Percentiles rank a stretch among this genome's conserved stretches.
Evolutionary conservation across 2,329 filamentous ascomycete species (phyloP).

Genomic region (Penicillium frequentans): DNA sequence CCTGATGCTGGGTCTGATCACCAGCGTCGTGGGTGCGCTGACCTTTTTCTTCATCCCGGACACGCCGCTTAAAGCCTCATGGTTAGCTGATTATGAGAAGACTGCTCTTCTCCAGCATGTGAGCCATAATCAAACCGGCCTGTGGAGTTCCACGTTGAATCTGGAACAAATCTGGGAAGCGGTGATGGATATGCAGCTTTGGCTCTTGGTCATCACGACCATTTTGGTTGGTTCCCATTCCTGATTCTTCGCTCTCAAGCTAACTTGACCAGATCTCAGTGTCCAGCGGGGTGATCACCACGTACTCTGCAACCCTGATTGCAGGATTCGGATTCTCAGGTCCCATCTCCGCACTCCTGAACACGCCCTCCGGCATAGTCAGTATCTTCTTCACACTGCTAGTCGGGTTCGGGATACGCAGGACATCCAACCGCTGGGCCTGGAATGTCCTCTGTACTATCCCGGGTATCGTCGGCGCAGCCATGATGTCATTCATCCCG

Average conservation of each 20-base stretch:
- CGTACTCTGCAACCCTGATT: constrained; percentile 46
- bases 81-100: constrained; percentile 36
- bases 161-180: constrained; percentile 49
- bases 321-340: constrained; percentile 44
- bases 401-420: constrained; percentile 42
- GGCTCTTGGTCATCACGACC: constrained; percentile 39
- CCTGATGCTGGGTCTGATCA: constrained; percentile 50
- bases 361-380: constrained; percentile 45
- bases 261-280: constrained; percentile 31
- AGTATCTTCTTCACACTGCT: constrained; percentile 43
- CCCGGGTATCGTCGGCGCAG: constrained; percentile 49
- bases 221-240: constrained; percentile 9
- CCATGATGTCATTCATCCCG: constrained; percentile 36
- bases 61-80: constrained; percentile 47
- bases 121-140: constrained; percentile 51
- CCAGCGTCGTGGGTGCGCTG: constrained; percentile 43
- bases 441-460: constrained; percentile 47
- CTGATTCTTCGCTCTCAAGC: not conserved
- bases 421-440: constrained; percentile 41
- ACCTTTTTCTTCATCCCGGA: constrained; percentile 51
- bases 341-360: constrained; percentile 46
- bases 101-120: constrained; percentile 44
- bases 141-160: constrained; percentile 53
- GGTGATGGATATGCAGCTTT: constrained; percentile 47
- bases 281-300: constrained; percentile 48